These are phyloP conservation scores for Babesia divergens DNA, from an alignment of 169 alveolate genomes.

Conservation along the genomic window DNA sequence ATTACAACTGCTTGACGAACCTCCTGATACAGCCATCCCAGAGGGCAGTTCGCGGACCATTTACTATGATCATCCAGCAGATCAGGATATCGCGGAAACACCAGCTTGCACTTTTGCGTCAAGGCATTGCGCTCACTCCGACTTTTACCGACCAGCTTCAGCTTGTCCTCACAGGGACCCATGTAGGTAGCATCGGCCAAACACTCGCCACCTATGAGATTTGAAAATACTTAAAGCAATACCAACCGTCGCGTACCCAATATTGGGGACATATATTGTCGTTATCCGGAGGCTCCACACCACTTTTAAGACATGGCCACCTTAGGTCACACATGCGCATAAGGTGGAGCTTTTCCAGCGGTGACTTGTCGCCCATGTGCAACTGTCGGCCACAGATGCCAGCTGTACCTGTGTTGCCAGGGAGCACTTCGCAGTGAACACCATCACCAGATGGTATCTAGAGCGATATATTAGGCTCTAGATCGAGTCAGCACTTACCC, in stretches of 20 bases:
- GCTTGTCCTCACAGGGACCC: slow-evolving; percentile 62
- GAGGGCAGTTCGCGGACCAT: slow-evolving; percentile 50
- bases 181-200: slow-evolving; percentile 60
- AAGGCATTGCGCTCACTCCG: slow-evolving; percentile 23
- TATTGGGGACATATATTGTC: slow-evolving; percentile 53
- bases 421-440: slow-evolving; percentile 61
- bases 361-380: slow-evolving; percentile 59
- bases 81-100: slow-evolving; percentile 34
- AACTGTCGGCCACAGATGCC: slow-evolving; percentile 66
- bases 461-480: slow-evolving; percentile 14
- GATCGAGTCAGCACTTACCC: slow-evolving; percentile 44
- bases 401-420: slow-evolving; percentile 1
- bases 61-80: slow-evolving; percentile 20
- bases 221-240: background rate
- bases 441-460: slow-evolving; percentile 56
- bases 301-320: slow-evolving; percentile 70
- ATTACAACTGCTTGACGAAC: background rate
- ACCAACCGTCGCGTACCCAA: slow-evolving; percentile 39
- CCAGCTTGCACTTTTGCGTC: slow-evolving; percentile 51
- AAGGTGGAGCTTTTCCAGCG: slow-evolving; percentile 60
- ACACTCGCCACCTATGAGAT: slow-evolving; percentile 32
- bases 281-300: slow-evolving; percentile 4
- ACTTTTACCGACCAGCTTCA: slow-evolving; percentile 30
- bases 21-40: slow-evolving; percentile 38
- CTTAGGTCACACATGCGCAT: slow-evolving; percentile 55